Evolutionary conservation across 1,284 basidiomycete genomes (phyloP).

Genomic region (Leccinum olivaceoglutinosum): DNA sequence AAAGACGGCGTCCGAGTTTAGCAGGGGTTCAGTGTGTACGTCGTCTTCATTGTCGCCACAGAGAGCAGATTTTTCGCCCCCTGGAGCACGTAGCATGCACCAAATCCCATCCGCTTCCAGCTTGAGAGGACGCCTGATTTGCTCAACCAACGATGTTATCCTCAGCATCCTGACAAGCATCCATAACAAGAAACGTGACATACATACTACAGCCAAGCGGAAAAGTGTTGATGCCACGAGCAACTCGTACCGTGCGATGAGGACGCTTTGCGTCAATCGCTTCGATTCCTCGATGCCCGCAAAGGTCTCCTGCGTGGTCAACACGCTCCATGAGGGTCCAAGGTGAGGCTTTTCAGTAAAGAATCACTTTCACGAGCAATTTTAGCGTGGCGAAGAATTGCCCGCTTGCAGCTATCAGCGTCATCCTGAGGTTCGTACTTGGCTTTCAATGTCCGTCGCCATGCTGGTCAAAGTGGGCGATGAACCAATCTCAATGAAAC

Average conservation of each 20-base stretch:
- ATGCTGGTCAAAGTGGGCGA: slow-evolving; percentile 95
- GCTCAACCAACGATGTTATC: not conserved
- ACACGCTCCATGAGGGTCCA: slow-evolving; percentile 33
- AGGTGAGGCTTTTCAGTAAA: no score
- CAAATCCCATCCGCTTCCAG: not conserved
- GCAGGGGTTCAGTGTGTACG: slow-evolving; percentile 35
- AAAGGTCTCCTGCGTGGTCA: slow-evolving; percentile 49
- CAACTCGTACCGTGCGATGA: slow-evolving; percentile 42
- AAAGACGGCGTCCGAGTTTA: slow-evolving; percentile 43
- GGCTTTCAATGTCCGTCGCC: slow-evolving; percentile 93
- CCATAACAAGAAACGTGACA: no score
- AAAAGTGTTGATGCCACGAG: no score
- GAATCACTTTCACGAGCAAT: slow-evolving; percentile 71
- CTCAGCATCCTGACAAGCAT: no score
- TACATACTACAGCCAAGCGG: no score
- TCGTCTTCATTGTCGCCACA: slow-evolving; percentile 26
- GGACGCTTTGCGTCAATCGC: slow-evolving; percentile 30
- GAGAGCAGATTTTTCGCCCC: not conserved
- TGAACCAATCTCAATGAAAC: slow-evolving; percentile 93
- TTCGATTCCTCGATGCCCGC: slow-evolving; percentile 33
- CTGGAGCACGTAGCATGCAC: not conserved
- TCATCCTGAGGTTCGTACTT: slow-evolving; percentile 93
- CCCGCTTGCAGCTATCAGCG: slow-evolving; percentile 74
- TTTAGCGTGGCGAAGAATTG: slow-evolving; percentile 92
- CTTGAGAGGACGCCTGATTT: not conserved